phyloP scores from a whole-genome alignment of 805 yeast species.

The Saccharomyces kudriavzevii region DNA sequence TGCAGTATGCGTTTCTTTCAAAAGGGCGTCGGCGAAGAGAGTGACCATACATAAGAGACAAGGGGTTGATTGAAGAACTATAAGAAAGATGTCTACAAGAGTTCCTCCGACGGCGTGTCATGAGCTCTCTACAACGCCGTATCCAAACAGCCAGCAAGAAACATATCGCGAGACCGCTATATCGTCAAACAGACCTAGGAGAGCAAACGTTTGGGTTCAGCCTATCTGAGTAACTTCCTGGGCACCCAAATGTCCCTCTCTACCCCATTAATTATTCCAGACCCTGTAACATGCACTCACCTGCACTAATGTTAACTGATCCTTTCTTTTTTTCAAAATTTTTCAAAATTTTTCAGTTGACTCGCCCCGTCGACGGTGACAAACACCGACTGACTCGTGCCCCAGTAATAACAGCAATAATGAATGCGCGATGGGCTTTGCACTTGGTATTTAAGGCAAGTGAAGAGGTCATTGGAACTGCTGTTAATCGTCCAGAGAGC shows the following conservation, averaged over 20 bases:
- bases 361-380: neutral
- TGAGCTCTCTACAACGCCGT: neutral
- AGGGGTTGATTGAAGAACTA: neutral
- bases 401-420: neutral
- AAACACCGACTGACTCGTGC: neutral
- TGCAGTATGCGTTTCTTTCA: neutral
- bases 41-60: neutral
- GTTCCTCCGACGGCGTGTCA: no score
- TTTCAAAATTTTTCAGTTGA: neutral
- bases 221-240: neutral
- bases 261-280: neutral
- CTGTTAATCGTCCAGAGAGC: neutral
- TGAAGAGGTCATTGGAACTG: neutral
- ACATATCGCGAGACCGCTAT: neutral
- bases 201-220: neutral
- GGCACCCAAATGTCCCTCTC: neutral
- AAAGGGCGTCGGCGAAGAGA: neutral
- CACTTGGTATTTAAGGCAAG: neutral
- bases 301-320: neutral
- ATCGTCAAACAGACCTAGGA: neutral
- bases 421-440: neutral
- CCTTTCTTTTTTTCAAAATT: neutral
- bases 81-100: neutral
- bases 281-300: no score
- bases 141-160: neutral